phyloP scores from a whole-genome alignment of 1,284 basidiomycete genomes.

The Salmacisia buchloeana region DNA sequence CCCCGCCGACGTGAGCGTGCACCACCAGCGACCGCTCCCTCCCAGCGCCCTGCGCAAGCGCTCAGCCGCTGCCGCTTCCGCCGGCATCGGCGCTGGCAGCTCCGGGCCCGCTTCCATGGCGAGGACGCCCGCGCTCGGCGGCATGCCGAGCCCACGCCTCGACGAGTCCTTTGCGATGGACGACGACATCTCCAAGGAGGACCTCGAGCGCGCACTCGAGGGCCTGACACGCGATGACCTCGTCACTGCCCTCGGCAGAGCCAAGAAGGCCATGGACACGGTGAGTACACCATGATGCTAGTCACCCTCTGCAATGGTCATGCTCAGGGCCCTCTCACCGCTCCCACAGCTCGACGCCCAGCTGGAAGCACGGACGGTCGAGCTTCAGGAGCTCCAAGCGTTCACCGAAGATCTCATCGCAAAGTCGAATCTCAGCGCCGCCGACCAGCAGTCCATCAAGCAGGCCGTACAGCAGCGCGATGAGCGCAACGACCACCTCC shows the following conservation, averaged over 20 bases:
- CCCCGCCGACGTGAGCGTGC: background rate
- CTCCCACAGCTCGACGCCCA: conserved; percentile 22
- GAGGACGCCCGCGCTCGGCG: too few relatives aligned
- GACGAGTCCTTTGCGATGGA: background rate
- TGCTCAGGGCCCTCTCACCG: background rate
- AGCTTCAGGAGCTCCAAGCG: conserved; percentile 29
- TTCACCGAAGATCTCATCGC: conserved; percentile 16
- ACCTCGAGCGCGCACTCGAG: conserved; percentile 34
- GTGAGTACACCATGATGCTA: conserved; percentile 6
- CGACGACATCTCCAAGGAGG: conserved; percentile 33
- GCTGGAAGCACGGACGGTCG: conserved; percentile 23
- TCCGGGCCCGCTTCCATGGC: too few relatives aligned
- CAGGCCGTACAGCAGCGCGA: conserved; percentile 27
- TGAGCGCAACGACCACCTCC: conserved; percentile 36
- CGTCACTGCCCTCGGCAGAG: conserved; percentile 32
- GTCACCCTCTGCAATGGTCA: background rate
- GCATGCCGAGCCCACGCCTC: conserved; percentile 3
- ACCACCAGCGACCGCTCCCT: background rate
- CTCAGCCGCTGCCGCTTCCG: background rate
- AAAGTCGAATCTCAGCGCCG: conserved; percentile 20
- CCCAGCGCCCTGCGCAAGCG: background rate
- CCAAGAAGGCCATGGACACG: conserved; percentile 39
- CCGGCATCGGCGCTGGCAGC: background rate
- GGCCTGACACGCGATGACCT: conserved; percentile 32
- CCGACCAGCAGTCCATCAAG: conserved; percentile 21